Percentiles rank a stretch among this genome's conserved stretches.
Evolutionary conservation across 2,329 filamentous ascomycete species (phyloP).

Genomic region (Talaromyces sp.): DNA sequence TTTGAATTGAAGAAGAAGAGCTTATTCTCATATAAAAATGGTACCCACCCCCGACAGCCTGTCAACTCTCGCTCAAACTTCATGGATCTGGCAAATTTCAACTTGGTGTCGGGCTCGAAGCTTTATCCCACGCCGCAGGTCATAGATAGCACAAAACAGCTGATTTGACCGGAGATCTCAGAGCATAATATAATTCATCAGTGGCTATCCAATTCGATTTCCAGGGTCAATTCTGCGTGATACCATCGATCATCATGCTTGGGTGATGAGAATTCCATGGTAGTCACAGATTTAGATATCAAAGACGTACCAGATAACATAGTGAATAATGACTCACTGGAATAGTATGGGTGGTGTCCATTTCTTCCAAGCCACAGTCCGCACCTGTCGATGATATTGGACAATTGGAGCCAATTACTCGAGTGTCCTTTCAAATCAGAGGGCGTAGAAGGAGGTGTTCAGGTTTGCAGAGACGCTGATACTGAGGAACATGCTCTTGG

Average conservation of each 20-base stretch:
- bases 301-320: not conserved
- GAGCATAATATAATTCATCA: not conserved
- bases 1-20: not conserved
- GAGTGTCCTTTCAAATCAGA: constrained; percentile 27
- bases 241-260: not conserved
- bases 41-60: not conserved
- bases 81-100: not conserved
- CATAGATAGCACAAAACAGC: not conserved
- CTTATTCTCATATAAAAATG: not conserved
- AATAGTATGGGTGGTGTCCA: constrained; percentile 2
- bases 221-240: not conserved
- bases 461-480: constrained; percentile 31
- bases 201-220: not conserved
- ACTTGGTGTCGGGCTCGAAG: not conserved
- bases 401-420: constrained; percentile 27
- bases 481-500: constrained; percentile 25
- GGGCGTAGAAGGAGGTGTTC: constrained; percentile 29
- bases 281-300: not conserved
- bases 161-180: not conserved
- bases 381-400: constrained; percentile 27
- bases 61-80: constrained; percentile 1
- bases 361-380: constrained; percentile 8
- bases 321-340: constrained; percentile 2
- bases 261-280: not conserved
- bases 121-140: not conserved